Base-by-base conservation (phyloP, 75 land plant genomes). In the Picea glauca region DNA sequence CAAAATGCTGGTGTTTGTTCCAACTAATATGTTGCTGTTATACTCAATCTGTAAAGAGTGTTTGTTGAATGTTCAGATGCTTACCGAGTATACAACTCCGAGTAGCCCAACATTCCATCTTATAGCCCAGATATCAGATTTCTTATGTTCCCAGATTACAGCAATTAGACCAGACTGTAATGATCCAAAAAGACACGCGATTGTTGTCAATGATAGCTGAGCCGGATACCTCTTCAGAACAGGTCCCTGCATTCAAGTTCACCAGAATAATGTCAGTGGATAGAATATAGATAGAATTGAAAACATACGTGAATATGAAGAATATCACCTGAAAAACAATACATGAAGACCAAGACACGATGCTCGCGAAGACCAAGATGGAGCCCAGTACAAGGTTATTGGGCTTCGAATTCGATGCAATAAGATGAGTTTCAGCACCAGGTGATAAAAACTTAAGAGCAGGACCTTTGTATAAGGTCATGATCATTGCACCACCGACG, bases 201-300 rank as follows among this genome's bases (percentile, higher is more conserved):
- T 87, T 78, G 89, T 76, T 20, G 93, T 83, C 2, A 87, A 84
- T 43, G 93, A 87, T 38, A 91, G 76, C 50, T 83, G 91, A 70
- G 89, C 91, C 11, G 89, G 87, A 76, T 87, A 87, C 78, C 73
- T 65, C 31, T 81, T 84, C 40, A 88, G 57, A 5, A 87, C 85
- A 20, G 50, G 54, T 13, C 82, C 89, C 91, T 91, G 79, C 73
- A 75, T 13, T 61, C 23, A 61, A 61, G 0, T 50, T 50, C 56
- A 50, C 56, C 56, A 8, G 11, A 50, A 9, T 9, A 50, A 50
- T 50, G 9, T 50, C 56, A 50, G 56, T 50, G 12, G 11, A 50
- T 9, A 9, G 56, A 50, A 50, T 50, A 50, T n/a, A n/a, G 56
- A 50, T 50, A 50, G 56, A 50, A 50, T 50, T 50, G 11, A 2